Evolutionary conservation across 2,329 filamentous ascomycete genomes (phyloP).

Genomic region (Penicillium sp.): DNA sequence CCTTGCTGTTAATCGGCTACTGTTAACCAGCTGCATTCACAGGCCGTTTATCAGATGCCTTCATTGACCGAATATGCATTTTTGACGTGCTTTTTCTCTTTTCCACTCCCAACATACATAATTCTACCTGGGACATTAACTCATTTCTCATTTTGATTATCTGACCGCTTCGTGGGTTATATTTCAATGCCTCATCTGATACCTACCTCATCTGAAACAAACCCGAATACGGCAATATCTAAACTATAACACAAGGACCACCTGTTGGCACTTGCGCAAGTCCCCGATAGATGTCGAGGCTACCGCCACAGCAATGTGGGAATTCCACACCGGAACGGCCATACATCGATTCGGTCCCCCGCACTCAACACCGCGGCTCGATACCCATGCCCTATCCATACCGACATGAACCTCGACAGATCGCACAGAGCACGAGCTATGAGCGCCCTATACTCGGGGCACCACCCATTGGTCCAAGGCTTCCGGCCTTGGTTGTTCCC

Average conservation of each 20-base stretch:
- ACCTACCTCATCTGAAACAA: not conserved
- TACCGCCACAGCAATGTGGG: slow-evolving; percentile 31
- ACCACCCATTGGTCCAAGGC: slow-evolving; percentile 13
- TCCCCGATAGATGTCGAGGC: slow-evolving; percentile 33
- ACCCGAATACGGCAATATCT: slow-evolving; percentile 14
- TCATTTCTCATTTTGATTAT: not conserved
- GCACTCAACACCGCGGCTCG: slow-evolving; percentile 13
- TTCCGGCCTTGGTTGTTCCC: slow-evolving; percentile 18
- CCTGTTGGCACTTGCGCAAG: slow-evolving; percentile 11
- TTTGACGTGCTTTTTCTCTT: not conserved
- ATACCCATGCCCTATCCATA: slow-evolving; percentile 21
- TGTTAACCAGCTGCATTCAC: slow-evolving; percentile 16
- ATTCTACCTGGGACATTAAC: not conserved
- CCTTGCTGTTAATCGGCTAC: slow-evolving; percentile 5
- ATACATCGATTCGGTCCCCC: slow-evolving; percentile 20
- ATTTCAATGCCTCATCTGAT: slow-evolving; percentile 5
- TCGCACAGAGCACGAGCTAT: slow-evolving; percentile 17
- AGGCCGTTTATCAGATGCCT: slow-evolving; percentile 21
- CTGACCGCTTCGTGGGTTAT: not conserved
- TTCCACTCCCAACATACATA: slow-evolving; percentile 8
- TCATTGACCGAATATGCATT: slow-evolving; percentile 21
- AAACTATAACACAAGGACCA: slow-evolving; percentile 15
- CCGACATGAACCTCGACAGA: slow-evolving; percentile 26
- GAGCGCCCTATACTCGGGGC: slow-evolving; percentile 17
- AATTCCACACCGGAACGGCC: slow-evolving; percentile 25